phyloP scores from a whole-genome alignment of 164 flowering plant species.

The Vitis labrusca region DNA sequence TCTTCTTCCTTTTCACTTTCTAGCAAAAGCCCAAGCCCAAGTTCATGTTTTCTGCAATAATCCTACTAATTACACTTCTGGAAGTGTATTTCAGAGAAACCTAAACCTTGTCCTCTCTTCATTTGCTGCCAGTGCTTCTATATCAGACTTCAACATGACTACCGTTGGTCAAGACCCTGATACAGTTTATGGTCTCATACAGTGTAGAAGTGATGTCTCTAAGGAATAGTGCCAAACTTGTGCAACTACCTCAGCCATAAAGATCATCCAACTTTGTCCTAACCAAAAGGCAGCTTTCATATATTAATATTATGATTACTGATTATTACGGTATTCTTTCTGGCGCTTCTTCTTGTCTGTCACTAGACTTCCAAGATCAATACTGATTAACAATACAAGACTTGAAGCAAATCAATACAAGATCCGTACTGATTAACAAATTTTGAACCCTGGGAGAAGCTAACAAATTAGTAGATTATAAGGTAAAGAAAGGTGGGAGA shows the following conservation, averaged over 20 bases:
- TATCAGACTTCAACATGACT: background rate
- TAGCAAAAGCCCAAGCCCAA: background rate
- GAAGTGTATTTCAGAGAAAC: conserved; percentile 8
- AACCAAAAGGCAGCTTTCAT: conserved; percentile 8
- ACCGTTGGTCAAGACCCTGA: conserved; percentile 7
- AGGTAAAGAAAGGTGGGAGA: no score
- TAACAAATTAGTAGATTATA: no score
- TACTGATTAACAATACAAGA: no score
- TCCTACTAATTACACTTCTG: conserved; percentile 7
- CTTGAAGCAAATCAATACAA: no score
- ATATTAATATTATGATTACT: background rate
- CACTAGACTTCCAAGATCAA: background rate
- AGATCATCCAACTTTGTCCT: conserved; percentile 5
- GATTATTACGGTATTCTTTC: conserved; percentile 10
- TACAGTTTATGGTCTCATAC: conserved; percentile 13
- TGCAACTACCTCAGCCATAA: conserved; percentile 1
- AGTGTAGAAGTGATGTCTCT: conserved; percentile 7
- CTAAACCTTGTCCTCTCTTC: conserved; percentile 8
- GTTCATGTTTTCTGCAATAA: background rate
- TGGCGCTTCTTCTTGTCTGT: conserved; percentile 11
- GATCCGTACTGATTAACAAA: no score
- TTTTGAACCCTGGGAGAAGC: no score
- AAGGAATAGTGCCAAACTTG: conserved; percentile 14
- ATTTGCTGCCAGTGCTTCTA: conserved; percentile 14
- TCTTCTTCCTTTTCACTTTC: background rate